Conservation (phyloP, 306 rosid species). For the Acacia confusa region DNA sequence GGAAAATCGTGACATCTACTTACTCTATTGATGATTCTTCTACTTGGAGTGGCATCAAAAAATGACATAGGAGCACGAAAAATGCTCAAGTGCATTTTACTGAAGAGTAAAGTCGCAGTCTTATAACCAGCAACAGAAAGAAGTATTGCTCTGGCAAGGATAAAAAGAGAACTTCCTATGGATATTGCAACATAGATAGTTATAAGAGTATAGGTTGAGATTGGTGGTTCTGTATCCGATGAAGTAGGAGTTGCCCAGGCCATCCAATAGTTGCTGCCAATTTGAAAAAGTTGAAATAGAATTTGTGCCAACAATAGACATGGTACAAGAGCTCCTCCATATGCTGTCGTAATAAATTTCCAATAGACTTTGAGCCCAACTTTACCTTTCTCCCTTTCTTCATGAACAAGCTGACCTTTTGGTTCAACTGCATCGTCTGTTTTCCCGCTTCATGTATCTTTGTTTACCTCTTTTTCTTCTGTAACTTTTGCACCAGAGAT, state of each 20-base stretch:
- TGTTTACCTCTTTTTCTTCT: constrained; percentile 39
- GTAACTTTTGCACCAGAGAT: constrained; percentile 24
- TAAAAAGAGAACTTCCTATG: constrained; percentile 62
- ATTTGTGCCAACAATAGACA: constrained; percentile 61
- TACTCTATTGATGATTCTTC: constrained; percentile 79
- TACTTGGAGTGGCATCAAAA: constrained; percentile 90
- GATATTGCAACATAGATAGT: constrained; percentile 60
- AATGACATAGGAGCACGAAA: constrained; percentile 91
- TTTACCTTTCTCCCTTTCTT: constrained; percentile 87
- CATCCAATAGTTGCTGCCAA: constrained; percentile 94
- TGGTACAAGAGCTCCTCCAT: constrained; percentile 86
- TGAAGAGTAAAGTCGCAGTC: constrained; percentile 70
- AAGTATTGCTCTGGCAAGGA: constrained; percentile 53
- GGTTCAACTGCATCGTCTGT: constrained; percentile 35
- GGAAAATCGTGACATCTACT: constrained; percentile 9
- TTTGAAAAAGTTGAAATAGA: constrained; percentile 74
- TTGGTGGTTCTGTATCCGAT: constrained; percentile 49
- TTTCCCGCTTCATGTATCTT: constrained; percentile 38
- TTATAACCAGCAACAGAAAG: constrained; percentile 63
- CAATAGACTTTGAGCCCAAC: constrained; percentile 73
- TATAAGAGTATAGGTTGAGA: constrained; percentile 47
- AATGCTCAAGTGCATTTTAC: constrained; percentile 72
- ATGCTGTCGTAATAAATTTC: constrained; percentile 71
- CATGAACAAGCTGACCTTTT: constrained; percentile 77
- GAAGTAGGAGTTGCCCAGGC: constrained; percentile 85